Evolutionary conservation across 768 basidiomycete genomes (phyloP), one percentile per base, ranked within the genome.

Genomic region (Podaxis mareebaensis): DNA sequence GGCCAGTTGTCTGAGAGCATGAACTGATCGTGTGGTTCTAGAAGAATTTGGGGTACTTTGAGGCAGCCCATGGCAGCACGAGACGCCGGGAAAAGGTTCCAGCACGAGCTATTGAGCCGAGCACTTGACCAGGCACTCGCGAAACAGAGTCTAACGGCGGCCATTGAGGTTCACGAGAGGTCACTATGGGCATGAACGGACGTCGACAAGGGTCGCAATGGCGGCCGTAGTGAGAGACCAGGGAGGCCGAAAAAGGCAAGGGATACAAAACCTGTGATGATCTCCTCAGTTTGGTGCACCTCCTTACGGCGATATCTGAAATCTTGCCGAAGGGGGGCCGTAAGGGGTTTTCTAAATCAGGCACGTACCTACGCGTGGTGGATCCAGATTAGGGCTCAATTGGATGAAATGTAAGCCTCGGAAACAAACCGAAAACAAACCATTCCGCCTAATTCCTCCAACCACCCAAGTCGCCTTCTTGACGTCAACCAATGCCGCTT

Each of bases 251-350:
- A 64, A 70, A 65, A 63, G 66, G 63, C 66, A 66, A 67, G 70
- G 73, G 72, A 72, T 66, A 75, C 72, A 64, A 71, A 65, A 70
- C 24, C 33, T 63, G 76, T 77, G 71, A 68, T 68, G 76, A 78
- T 78, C 75, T 78, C 66, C 72, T 75, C 72, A 68, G 75, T 72
- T 74, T 69, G 49, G 49, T 55, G 64, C 63, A 70, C 67, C 70
- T 66, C 66, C 72, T 77, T 72, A 61, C 66, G 73, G 71, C 68
- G 67, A 69, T 72, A 72, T 80, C 72, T 76, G 70, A 68, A 71
- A 79, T 81, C 79, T 77, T 78, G 78, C 79, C 81, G 81, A 80
- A 33, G 44, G 74, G 75, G 74, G 75, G 74, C 72, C 70, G 67
- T 68, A 67, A 63, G 54, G 61, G 22, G 61, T 48, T 56, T 60